These are phyloP conservation scores for Fusarium aywerte DNA, from an alignment of 2,329 filamentous ascomycete species.

Conservation along the genomic window DNA sequence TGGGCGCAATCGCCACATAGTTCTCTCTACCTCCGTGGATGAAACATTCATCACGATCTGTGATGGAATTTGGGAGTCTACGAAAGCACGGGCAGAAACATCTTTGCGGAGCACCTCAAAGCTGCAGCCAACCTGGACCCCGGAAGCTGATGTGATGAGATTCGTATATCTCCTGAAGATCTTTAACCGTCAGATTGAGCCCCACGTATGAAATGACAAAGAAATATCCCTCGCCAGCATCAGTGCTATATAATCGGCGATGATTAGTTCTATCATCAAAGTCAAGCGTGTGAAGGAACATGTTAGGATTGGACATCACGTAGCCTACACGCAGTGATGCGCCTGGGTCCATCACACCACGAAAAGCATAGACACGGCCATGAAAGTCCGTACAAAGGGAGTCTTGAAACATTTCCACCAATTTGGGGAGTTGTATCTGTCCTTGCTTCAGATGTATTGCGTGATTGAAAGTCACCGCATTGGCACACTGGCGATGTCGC, in stretches of 20 bases:
- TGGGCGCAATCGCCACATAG: background rate
- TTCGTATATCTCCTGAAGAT: background rate
- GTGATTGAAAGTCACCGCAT: background rate
- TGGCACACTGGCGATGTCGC: background rate
- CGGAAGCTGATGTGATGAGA: background rate
- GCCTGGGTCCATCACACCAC: background rate
- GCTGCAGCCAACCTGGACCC: background rate
- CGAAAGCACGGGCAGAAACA: background rate
- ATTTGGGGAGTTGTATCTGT: background rate
- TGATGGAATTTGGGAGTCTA: background rate
- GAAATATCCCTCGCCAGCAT: background rate
- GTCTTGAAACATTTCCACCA: background rate
- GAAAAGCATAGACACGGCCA: background rate
- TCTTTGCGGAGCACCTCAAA: background rate
- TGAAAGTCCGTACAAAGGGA: background rate
- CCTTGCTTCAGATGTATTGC: background rate
- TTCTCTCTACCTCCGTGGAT: background rate
- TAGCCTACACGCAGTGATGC: background rate
- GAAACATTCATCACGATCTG: background rate
- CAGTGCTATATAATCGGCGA: background rate
- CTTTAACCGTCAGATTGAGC: background rate
- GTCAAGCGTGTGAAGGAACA: background rate
- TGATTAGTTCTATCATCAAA: background rate
- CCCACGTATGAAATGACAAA: background rate
- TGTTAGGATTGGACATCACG: accelerated